Conservation (phyloP, 257 asterid genomes). For the Eucommia ulmoides region DNA sequence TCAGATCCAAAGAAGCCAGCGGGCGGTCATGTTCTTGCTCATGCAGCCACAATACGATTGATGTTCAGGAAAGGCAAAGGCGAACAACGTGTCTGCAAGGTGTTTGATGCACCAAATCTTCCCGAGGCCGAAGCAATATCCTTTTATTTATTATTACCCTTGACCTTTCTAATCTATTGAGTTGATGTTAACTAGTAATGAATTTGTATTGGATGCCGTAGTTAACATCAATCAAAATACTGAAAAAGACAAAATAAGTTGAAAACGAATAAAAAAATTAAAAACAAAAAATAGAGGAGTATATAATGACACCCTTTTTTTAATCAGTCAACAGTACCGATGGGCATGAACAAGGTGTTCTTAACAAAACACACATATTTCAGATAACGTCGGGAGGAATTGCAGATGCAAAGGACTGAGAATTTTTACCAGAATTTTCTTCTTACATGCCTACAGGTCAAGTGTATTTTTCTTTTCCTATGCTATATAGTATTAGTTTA, state of each 20-base stretch:
- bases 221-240: neutral
- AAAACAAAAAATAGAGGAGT: neutral
- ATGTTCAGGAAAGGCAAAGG: slow-evolving; percentile 99
- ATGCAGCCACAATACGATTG: slow-evolving; percentile 86
- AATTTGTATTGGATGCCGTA: neutral
- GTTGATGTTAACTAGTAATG: neutral
- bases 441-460: neutral
- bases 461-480: neutral
- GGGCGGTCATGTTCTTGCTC: slow-evolving; percentile 97
- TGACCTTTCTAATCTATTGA: neutral
- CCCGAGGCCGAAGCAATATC: slow-evolving; percentile 99
- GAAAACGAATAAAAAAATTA: no score
- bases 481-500: neutral
- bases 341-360: slow-evolving; percentile 10
- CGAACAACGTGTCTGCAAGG: slow-evolving; percentile 98
- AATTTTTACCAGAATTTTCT: neutral
- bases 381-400: slow-evolving; percentile 97
- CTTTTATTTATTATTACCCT: slow-evolving; percentile 17
- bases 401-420: slow-evolving; percentile 91
- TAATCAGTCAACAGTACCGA: neutral
- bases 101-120: slow-evolving; percentile 96
- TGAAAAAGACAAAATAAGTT: neutral
- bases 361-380: slow-evolving; percentile 53
- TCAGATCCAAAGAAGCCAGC: slow-evolving; percentile 99
- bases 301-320: neutral